These are phyloP conservation scores for Dimargaris xerosporica DNA, from an alignment of 192 early-diverging fungal species.

Conservation along the genomic window DNA sequence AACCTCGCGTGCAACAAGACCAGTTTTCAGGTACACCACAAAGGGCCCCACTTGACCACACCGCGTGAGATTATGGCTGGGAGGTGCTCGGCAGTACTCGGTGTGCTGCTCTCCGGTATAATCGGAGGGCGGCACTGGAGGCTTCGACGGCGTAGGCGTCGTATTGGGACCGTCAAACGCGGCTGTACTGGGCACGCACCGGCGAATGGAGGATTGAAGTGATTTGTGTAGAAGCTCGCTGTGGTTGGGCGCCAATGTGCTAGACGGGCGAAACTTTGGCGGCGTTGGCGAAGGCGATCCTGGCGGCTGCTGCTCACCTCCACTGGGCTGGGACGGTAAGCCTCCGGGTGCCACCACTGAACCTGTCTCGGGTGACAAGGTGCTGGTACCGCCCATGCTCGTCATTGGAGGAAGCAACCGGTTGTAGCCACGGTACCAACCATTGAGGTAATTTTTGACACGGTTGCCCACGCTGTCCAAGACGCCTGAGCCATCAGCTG, in stretches of 20 bases:
- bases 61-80: neutral
- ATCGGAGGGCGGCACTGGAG: neutral
- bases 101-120: neutral
- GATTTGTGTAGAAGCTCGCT: neutral
- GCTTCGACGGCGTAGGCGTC: neutral
- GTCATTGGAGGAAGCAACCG: neutral
- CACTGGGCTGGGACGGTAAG: no score
- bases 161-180: neutral
- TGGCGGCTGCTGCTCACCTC: no score
- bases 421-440: neutral
- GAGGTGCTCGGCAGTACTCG: neutral
- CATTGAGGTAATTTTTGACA: neutral
- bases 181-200: neutral
- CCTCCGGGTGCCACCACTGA: no score
- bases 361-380: no score
- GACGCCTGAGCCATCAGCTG: neutral
- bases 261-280: no score
- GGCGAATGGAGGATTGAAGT: neutral
- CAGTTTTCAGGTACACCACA: neutral
- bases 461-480: constrained; percentile 5
- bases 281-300: no score
- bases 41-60: neutral
- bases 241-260: neutral
- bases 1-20: neutral
- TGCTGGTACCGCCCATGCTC: no score